phyloP scores from a whole-genome alignment of 169 alveolate species.

The Plasmodium ovale region DNA sequence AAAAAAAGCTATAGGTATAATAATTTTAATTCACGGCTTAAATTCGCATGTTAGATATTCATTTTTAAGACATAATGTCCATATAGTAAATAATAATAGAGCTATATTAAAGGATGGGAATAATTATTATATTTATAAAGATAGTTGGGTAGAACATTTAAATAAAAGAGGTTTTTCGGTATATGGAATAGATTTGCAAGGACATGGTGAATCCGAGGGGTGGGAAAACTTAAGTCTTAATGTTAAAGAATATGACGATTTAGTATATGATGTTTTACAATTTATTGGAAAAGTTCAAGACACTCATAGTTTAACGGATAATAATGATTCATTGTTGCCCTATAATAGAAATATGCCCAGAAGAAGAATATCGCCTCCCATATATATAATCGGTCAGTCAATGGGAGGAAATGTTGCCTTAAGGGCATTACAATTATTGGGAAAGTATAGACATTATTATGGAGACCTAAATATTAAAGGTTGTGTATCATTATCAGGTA shows the following conservation, averaged over 20 bases:
- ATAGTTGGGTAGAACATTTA: constrained; percentile 79
- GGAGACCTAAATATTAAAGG: constrained; percentile 76
- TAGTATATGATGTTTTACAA: constrained; percentile 81
- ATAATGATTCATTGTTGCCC: too few species aligned
- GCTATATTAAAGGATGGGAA: constrained; percentile 58
- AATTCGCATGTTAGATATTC: constrained; percentile 79
- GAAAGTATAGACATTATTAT: constrained; percentile 41
- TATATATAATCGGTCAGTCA: constrained; percentile 79
- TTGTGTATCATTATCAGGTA: constrained; percentile 79
- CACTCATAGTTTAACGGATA: background rate
- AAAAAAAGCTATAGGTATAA: constrained; percentile 76
- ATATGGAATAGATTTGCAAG: constrained; percentile 82
- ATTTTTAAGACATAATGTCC: constrained; percentile 79
- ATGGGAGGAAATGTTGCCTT: constrained; percentile 86
- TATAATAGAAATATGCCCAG: constrained; percentile 25
- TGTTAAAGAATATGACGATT: constrained; percentile 75
- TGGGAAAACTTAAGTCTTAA: constrained; percentile 58
- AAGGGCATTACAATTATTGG: constrained; percentile 60
- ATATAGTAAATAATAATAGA: constrained; percentile 67
- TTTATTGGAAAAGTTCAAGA: constrained; percentile 77
- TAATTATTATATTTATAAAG: constrained; percentile 76
- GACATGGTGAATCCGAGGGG: constrained; percentile 83
- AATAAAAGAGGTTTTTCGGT: constrained; percentile 78
- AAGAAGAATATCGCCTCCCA: constrained; percentile 40
- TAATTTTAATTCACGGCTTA: constrained; percentile 81